Percentiles rank a stretch among this genome's conserved stretches.
Evolutionary conservation across 129 eudicot genomes (phyloP).

Genomic region (Flaveria sonorensis): DNA sequence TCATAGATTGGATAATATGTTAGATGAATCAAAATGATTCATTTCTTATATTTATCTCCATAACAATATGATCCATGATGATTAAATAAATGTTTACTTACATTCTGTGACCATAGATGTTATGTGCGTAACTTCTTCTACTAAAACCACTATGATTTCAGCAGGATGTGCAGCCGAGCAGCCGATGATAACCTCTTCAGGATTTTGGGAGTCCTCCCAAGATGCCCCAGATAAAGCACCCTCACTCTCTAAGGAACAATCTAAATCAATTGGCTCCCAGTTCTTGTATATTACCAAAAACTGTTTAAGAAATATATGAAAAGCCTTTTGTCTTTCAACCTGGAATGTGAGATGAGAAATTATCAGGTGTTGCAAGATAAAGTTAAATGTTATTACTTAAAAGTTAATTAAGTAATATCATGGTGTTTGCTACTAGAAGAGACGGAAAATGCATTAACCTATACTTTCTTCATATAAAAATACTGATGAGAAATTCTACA

Average conservation of each 20-base stretch:
- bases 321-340: constrained; percentile 72
- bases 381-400: constrained; percentile 9
- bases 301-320: constrained; percentile 79
- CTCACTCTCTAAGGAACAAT: constrained; percentile 47
- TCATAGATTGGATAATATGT: constrained; percentile 11
- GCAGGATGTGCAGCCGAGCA: constrained; percentile 92
- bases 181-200: constrained; percentile 62
- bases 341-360: constrained; percentile 31
- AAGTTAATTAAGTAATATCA: constrained; percentile 17
- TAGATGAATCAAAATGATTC: neutral
- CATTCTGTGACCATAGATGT: constrained; percentile 63
- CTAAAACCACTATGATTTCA: constrained; percentile 56
- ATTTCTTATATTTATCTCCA: constrained; percentile 4
- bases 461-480: constrained; percentile 9
- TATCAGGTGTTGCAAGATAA: constrained; percentile 12
- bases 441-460: neutral
- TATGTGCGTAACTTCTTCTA: constrained; percentile 63
- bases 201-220: constrained; percentile 41
- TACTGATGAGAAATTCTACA: constrained; percentile 2
- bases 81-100: constrained; percentile 46
- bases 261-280: constrained; percentile 73
- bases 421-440: constrained; percentile 8
- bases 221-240: constrained; percentile 35
- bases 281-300: constrained; percentile 67
- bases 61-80: constrained; percentile 9